These are phyloP conservation scores for Prototheca wickerhamii DNA, from an alignment of 163 green algal species.

Conservation along the genomic window DNA sequence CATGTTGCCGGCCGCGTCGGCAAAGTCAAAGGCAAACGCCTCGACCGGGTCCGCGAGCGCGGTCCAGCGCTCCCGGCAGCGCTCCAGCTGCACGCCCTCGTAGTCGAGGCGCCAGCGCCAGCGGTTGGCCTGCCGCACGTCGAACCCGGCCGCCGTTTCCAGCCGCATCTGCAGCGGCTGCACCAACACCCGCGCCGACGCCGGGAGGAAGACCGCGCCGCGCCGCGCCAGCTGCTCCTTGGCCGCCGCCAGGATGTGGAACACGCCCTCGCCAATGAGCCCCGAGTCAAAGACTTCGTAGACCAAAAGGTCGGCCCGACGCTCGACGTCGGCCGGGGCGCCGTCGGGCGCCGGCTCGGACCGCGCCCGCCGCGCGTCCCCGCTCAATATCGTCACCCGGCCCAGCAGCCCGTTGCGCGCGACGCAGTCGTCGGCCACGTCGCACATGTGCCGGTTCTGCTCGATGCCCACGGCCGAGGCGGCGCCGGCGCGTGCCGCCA, in stretches of 20 bases:
- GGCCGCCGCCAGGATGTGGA: slow-evolving; percentile 55
- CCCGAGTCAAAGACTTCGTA: slow-evolving; percentile 78
- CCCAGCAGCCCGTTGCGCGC: slow-evolving; percentile 50
- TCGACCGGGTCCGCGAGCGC: slow-evolving; percentile 27
- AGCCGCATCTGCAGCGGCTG: slow-evolving; percentile 49
- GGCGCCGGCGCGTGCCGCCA: slow-evolving; percentile 59
- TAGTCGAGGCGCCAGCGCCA: slow-evolving; percentile 61
- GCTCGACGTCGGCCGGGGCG: slow-evolving; percentile 38
- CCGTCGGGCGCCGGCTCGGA: slow-evolving; percentile 29
- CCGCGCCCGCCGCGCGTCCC: slow-evolving; percentile 45
- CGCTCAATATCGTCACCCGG: slow-evolving; percentile 49
- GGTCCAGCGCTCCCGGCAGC: slow-evolving; percentile 28
- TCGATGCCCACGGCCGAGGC: slow-evolving; percentile 46
- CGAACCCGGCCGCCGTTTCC: slow-evolving; percentile 24
- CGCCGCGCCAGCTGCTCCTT: slow-evolving; percentile 31
- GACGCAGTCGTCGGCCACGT: slow-evolving; percentile 45
- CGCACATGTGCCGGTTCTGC: slow-evolving; percentile 51
- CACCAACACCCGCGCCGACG: slow-evolving; percentile 43
- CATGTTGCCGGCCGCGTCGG: slow-evolving; percentile 38
- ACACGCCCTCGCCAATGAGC: slow-evolving; percentile 65
- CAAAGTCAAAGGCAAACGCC: slow-evolving; percentile 63
- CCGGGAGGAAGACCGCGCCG: slow-evolving; percentile 39
- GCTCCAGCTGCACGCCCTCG: slow-evolving; percentile 50
- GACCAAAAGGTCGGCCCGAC: slow-evolving; percentile 51
- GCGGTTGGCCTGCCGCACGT: slow-evolving; percentile 35